A percentile compares a stretch with the other conserved stretches of the same genome.
Conservation (phyloP, 495 filamentous ascomycete species). For the Penicillium nucicola region DNA sequence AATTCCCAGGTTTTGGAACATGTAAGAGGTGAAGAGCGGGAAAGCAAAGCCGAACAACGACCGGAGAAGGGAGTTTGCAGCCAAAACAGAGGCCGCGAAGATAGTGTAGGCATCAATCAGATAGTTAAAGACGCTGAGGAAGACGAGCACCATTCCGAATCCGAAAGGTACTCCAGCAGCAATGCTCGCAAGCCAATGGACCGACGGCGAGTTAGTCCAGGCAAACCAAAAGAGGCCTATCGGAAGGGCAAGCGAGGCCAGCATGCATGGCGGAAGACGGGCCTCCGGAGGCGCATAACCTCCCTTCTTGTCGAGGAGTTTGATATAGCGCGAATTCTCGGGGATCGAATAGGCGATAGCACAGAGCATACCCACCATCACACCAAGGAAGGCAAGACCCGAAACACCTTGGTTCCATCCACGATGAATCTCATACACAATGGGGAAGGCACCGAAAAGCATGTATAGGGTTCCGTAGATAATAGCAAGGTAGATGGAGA, state of each 20-base stretch:
- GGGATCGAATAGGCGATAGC: constrained; percentile 45
- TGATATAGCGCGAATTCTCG: constrained; percentile 39
- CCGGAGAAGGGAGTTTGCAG: constrained; percentile 63
- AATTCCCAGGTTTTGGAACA: constrained; percentile 66
- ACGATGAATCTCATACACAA: constrained; percentile 67
- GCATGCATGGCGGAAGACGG: constrained; percentile 32
- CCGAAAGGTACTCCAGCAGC: constrained; percentile 61
- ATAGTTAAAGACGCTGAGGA: constrained; percentile 67
- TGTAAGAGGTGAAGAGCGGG: constrained; percentile 69
- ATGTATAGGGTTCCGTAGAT: constrained; percentile 72
- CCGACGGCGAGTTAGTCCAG: constrained; percentile 57
- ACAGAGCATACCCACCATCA: constrained; percentile 70
- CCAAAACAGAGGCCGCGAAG: constrained; percentile 69
- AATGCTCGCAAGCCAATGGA: constrained; percentile 63
- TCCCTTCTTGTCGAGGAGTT: constrained; percentile 23
- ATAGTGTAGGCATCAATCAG: constrained; percentile 70
- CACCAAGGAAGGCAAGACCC: constrained; percentile 70
- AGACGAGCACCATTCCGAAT: constrained; percentile 64
- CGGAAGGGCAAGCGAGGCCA: constrained; percentile 33
- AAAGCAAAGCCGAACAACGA: constrained; percentile 67
- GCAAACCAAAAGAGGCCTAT: constrained; percentile 55
- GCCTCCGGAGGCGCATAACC: constrained; percentile 36
- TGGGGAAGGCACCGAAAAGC: constrained; percentile 71
- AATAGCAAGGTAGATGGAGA: constrained; percentile 65
- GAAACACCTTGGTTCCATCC: constrained; percentile 67